Evolutionary conservation across 2,329 filamentous ascomycete species (phyloP).

Genomic region (Microcyclospora tardicrescens): DNA sequence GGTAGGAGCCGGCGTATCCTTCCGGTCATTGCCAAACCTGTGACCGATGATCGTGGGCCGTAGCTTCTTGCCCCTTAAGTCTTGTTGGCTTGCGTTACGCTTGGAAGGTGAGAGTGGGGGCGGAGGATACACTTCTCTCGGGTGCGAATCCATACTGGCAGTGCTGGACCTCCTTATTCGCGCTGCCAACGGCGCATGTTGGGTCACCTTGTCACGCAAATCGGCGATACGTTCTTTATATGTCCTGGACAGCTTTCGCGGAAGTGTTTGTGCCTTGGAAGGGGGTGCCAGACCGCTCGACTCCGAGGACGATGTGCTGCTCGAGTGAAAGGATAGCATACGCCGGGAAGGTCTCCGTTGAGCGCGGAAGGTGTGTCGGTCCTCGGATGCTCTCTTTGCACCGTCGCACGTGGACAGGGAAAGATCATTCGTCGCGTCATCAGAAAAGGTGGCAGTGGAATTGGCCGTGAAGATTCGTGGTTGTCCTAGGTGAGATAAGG

Average conservation of each 20-base stretch:
- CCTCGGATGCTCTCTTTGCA: background rate
- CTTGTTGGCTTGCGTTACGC: conserved; percentile 13
- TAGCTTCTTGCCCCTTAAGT: conserved; percentile 17
- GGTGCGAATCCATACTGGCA: background rate
- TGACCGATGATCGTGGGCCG: conserved; percentile 5
- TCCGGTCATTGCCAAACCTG: conserved; percentile 13
- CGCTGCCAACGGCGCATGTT: conserved; percentile 3
- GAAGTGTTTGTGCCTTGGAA: conserved; percentile 1
- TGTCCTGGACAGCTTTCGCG: conserved; percentile 4
- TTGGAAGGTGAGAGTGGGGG: conserved; percentile 18
- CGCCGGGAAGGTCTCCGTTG: background rate
- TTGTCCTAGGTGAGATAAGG: background rate
- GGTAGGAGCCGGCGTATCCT: conserved; percentile 22
- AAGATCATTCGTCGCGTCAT: background rate
- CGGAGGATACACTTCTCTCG: background rate
- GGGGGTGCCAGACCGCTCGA: background rate
- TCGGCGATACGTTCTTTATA: conserved; percentile 4
- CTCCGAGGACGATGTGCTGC: conserved; percentile 1
- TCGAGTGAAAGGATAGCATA: conserved; percentile 2
- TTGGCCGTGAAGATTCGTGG: background rate
- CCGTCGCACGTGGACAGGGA: background rate
- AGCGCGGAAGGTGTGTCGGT: background rate
- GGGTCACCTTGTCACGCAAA: conserved; percentile 4
- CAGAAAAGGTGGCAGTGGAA: background rate
- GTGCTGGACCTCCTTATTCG: conserved; percentile 15